A percentile compares a stretch with the other conserved stretches of the same genome.
phyloP scores from a whole-genome alignment of 331 rosid species.

The Pyracantha coccinea region DNA sequence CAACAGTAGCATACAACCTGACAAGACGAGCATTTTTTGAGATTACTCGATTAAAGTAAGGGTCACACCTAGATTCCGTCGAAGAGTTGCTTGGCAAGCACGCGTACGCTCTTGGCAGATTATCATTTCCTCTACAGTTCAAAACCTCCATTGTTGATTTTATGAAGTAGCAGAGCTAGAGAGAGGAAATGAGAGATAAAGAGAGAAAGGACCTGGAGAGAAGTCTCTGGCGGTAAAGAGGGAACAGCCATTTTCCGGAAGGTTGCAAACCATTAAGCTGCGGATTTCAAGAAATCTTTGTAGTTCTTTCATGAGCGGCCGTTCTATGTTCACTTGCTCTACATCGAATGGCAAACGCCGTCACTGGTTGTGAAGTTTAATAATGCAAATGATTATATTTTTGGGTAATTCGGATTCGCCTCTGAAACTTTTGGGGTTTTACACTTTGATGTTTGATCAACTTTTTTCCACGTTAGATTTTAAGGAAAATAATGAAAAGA shows the following conservation, averaged over 20 bases:
- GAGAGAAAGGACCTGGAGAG: conserved; percentile 45
- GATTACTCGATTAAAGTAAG: conserved; percentile 51
- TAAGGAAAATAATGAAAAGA: no score
- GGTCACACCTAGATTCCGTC: conserved; percentile 46
- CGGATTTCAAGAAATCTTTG: conserved; percentile 27
- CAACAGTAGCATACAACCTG: conserved; percentile 69
- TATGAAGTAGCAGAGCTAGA: not conserved
- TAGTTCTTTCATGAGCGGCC: conserved; percentile 54
- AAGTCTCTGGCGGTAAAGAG: conserved; percentile 50
- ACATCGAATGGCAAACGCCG: not conserved
- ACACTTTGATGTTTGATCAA: not conserved
- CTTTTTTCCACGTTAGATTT: no score
- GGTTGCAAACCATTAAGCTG: conserved; percentile 35
- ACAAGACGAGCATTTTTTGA: conserved; percentile 72
- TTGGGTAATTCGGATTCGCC: no score
- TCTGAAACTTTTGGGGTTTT: no score
- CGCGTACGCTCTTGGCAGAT: conserved; percentile 60
- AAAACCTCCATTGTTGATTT: not conserved
- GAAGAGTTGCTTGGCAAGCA: conserved; percentile 58
- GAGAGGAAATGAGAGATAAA: not conserved
- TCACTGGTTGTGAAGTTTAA: not conserved
- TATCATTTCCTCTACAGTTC: conserved; percentile 57
- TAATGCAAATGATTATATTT: not conserved
- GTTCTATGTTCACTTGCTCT: not conserved
- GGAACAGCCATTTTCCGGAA: conserved; percentile 64